A percentile compares a stretch with the other conserved stretches of the same genome.
These are phyloP conservation scores for Ustulina deusta DNA, from an alignment of 2,329 filamentous ascomycete genomes.

Conservation along the genomic window DNA sequence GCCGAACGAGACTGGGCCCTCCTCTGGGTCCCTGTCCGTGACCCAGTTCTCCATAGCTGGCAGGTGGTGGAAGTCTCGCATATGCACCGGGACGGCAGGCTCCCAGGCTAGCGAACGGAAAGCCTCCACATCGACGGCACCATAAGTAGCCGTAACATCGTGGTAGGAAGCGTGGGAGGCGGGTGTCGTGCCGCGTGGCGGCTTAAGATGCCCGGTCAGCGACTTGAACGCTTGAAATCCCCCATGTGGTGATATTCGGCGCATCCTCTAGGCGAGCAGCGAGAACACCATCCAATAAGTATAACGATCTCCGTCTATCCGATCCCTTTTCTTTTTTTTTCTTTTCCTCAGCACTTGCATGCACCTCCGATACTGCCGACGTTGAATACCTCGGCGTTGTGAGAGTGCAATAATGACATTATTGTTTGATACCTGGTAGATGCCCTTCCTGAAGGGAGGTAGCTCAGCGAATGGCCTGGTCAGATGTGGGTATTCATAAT, in stretches of 20 bases:
- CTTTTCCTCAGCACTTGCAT: too few relatives aligned
- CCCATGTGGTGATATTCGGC: background rate
- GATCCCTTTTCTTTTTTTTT: background rate
- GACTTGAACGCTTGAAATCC: background rate
- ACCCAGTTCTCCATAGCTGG: constrained; percentile 50
- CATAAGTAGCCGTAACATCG: constrained; percentile 4
- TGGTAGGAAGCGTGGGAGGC: background rate
- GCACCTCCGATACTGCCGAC: background rate
- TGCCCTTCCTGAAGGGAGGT: background rate
- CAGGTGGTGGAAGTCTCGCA: constrained; percentile 38
- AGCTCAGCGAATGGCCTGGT: background rate
- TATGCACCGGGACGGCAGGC: constrained; percentile 39
- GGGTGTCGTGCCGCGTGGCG: background rate
- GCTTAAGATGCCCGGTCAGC: background rate
- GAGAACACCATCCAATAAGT: background rate
- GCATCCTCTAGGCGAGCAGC: constrained; percentile 7
- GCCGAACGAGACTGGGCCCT: constrained; percentile 34
- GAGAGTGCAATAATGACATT: background rate
- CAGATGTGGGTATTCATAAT: background rate
- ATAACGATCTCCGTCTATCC: background rate
- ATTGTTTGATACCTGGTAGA: too few relatives aligned
- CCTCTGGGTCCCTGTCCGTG: constrained; percentile 6
- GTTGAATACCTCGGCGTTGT: background rate
- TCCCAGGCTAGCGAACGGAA: constrained; percentile 44
- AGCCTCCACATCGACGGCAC: constrained; percentile 36